Conservation (phyloP, 1,284 basidiomycete species). For the Trametes versicolor region DNA sequence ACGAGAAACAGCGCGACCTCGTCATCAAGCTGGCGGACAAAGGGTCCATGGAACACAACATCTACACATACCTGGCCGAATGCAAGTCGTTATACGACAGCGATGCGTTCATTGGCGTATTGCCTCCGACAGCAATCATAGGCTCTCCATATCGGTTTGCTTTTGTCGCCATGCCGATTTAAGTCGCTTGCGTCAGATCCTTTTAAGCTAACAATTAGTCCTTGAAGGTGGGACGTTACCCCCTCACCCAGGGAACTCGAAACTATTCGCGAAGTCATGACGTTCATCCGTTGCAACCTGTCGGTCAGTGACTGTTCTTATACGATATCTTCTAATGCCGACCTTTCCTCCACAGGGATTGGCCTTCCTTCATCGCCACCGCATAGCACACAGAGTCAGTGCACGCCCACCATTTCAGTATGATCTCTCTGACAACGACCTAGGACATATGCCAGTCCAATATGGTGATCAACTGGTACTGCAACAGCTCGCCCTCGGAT, state of each 20-base stretch:
- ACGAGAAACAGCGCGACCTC: not conserved
- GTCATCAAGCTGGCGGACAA: slow-evolving; percentile 16
- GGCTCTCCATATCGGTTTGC: slow-evolving; percentile 7
- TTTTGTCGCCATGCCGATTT: slow-evolving; percentile 17
- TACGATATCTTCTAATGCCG: not conserved
- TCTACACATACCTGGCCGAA: not conserved
- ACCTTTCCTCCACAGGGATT: slow-evolving; percentile 2
- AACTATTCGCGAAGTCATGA: slow-evolving; percentile 7
- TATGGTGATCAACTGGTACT: slow-evolving; percentile 10
- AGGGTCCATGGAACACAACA: slow-evolving; percentile 6
- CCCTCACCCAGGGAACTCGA: not conserved
- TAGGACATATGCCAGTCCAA: slow-evolving; percentile 15
- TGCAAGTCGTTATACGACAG: not conserved
- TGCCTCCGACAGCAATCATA: slow-evolving; percentile 14
- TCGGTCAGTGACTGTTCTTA: not conserved
- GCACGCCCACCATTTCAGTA: not conserved
- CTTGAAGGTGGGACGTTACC: slow-evolving; percentile 6
- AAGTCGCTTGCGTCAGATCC: not conserved
- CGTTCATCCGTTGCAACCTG: slow-evolving; percentile 4
- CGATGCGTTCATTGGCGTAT: not conserved
- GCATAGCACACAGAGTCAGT: slow-evolving; percentile 22
- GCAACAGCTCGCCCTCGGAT: not conserved
- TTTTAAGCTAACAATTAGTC: not conserved
- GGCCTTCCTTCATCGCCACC: slow-evolving; percentile 8
- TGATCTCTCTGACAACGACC: not conserved